Conservation (phyloP, 176 grass and related monocot genomes). For the Aechmea fasciata region DNA sequence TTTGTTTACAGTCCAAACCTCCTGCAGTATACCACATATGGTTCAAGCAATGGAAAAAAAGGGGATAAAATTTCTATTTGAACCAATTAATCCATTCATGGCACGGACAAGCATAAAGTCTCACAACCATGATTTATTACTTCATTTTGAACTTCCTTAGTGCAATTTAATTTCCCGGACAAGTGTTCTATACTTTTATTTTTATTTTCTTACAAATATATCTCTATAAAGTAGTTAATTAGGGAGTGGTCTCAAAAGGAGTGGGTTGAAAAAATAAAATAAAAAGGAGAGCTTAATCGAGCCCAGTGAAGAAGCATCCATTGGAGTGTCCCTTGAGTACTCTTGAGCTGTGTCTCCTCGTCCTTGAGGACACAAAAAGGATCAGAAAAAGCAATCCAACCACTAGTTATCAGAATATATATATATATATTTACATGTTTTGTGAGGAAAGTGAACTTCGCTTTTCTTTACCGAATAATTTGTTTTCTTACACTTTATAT, state of each 20-base stretch:
- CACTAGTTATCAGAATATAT: not conserved
- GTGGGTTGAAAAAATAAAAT: not conserved
- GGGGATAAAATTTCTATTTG: too few species aligned
- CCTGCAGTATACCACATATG: too few species aligned
- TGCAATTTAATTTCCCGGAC: too few species aligned
- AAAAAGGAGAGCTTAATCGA: not conserved
- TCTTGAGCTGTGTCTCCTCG: not conserved
- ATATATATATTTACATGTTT: not conserved
- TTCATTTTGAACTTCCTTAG: too few species aligned
- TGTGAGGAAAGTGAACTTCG: not conserved
- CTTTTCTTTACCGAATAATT: not conserved
- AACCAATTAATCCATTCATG: too few species aligned
- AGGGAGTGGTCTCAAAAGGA: not conserved
- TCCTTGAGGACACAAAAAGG: not conserved
- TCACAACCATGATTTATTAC: too few species aligned
- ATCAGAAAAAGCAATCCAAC: not conserved
- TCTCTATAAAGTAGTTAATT: not conserved
- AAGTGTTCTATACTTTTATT: too few species aligned
- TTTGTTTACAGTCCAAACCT: too few species aligned
- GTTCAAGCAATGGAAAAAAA: too few species aligned
- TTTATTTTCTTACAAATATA: too few species aligned
- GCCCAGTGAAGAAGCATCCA: constrained; percentile 1
- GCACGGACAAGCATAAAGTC: too few species aligned
- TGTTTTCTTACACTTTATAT: too few species aligned
- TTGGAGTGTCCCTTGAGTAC: not conserved